A percentile compares a stretch with the other conserved stretches of the same genome.
Evolutionary conservation across 495 filamentous ascomycete species (phyloP).

Genomic region (Penicillium soppii): DNA sequence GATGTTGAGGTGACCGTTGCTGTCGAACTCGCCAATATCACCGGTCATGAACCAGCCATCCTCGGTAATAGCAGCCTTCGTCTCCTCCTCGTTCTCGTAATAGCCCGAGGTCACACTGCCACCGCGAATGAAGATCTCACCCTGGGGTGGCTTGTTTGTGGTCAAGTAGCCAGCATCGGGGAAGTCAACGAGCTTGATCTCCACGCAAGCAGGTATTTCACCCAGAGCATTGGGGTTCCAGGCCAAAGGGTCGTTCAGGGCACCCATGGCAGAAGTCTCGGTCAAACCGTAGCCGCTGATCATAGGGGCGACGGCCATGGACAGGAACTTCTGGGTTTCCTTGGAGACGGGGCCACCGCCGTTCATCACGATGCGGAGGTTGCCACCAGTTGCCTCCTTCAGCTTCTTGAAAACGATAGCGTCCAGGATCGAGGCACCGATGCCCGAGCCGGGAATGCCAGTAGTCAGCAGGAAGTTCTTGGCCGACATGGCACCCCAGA

Average conservation of each 20-base stretch:
- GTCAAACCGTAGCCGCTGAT: slow-evolving; percentile 94
- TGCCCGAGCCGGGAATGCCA: slow-evolving; percentile 67
- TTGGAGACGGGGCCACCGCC: slow-evolving; percentile 84
- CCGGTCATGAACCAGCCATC: slow-evolving; percentile 97
- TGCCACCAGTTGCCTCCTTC: slow-evolving; percentile 85
- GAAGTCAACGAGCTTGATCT: slow-evolving; percentile 95
- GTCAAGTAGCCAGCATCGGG: slow-evolving; percentile 87
- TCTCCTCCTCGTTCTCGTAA: slow-evolving; percentile 82
- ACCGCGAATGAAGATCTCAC: slow-evolving; percentile 91
- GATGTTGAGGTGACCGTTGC: slow-evolving; percentile 76
- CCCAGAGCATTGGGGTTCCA: slow-evolving; percentile 86
- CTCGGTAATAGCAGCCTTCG: slow-evolving; percentile 65
- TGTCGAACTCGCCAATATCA: slow-evolving; percentile 89
- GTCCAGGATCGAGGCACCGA: slow-evolving; percentile 68
- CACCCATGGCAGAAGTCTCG: slow-evolving; percentile 93
- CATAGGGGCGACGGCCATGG: slow-evolving; percentile 86
- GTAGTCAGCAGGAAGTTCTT: slow-evolving; percentile 77
- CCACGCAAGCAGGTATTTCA: slow-evolving; percentile 75
- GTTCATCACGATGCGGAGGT: slow-evolving; percentile 78
- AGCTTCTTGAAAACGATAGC: slow-evolving; percentile 85
- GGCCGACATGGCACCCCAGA: slow-evolving; percentile 86
- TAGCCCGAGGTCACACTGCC: slow-evolving; percentile 71
- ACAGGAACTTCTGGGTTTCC: slow-evolving; percentile 85
- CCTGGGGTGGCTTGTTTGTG: slow-evolving; percentile 87
- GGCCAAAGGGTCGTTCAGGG: slow-evolving; percentile 81